Evolutionary conservation across 2,329 filamentous ascomycete genomes (phyloP).

Genomic region (Penicillium sclerotiorum): DNA sequence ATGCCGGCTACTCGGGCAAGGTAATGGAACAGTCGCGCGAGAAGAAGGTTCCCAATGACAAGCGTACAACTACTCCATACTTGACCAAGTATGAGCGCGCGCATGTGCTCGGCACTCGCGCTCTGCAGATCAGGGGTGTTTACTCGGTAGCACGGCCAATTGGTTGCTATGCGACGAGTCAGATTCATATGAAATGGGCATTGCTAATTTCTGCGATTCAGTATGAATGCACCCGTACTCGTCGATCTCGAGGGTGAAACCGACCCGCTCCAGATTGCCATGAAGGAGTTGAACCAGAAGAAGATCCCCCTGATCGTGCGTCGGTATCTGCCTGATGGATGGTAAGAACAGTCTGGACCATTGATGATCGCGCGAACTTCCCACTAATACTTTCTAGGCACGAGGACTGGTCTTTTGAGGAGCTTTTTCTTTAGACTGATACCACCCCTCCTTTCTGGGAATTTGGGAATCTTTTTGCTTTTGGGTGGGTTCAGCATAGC

Average conservation of each 20-base stretch:
- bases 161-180: background rate
- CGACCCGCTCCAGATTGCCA: slow-evolving; percentile 93
- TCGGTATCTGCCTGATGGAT: slow-evolving; percentile 95
- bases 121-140: slow-evolving; percentile 88
- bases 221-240: slow-evolving; percentile 96
- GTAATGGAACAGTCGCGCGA: slow-evolving; percentile 62
- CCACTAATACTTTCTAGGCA: slow-evolving; percentile 60
- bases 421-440: slow-evolving; percentile 68
- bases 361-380: background rate
- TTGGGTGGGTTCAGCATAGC: slow-evolving; percentile 41
- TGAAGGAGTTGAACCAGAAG: slow-evolving; percentile 97
- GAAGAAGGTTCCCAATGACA: slow-evolving; percentile 87
- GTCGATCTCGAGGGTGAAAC: slow-evolving; percentile 98
- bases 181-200: slow-evolving; percentile 29
- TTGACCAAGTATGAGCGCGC: slow-evolving; percentile 99
- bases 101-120: slow-evolving; percentile 87
- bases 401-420: slow-evolving; percentile 99
- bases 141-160: slow-evolving; percentile 51
- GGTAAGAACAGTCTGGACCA: slow-evolving; percentile 59
- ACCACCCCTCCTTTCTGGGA: slow-evolving; percentile 17
- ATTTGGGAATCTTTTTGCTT: slow-evolving; percentile 23
- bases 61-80: slow-evolving; percentile 91
- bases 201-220: too few species aligned
- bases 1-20: slow-evolving; percentile 52
- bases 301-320: slow-evolving; percentile 96